phyloP scores from a whole-genome alignment of 78 protist species.

The Dictyostelium intermedium region DNA sequence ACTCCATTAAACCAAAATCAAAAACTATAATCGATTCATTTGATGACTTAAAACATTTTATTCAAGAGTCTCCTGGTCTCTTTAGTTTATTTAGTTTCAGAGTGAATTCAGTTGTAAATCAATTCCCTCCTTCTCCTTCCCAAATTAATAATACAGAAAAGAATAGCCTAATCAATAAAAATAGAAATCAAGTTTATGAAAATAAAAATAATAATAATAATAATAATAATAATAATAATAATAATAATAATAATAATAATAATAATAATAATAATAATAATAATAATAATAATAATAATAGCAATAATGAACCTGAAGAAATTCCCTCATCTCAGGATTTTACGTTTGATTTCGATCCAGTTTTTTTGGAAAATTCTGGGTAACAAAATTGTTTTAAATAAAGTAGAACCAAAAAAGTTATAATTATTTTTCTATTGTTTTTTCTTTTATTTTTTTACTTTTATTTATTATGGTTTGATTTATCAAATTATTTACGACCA shows the following conservation, averaged over 20 bases:
- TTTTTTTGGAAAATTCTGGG: not conserved
- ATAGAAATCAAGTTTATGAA: no score
- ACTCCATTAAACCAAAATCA: not conserved
- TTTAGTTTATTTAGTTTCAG: not conserved
- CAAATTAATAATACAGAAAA: not conserved
- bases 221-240: not conserved
- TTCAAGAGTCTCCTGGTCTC: not conserved
- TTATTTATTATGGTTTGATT: no score
- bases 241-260: not conserved
- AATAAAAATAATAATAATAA: not conserved
- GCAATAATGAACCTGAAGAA: not conserved
- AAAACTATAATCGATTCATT: not conserved
- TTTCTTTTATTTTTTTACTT: no score
- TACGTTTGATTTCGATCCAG: not conserved
- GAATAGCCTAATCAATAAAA: not conserved
- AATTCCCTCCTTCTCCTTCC: not conserved
- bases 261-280: not conserved
- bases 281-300: not conserved
- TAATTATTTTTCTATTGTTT: no score
- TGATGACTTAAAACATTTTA: not conserved
- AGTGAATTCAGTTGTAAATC: not conserved
- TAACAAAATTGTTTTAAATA: not conserved
- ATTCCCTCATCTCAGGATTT: not conserved
- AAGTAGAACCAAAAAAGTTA: not conserved
- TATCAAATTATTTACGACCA: no score